These are phyloP conservation scores for Chaetomium olivaceum DNA, from an alignment of 2,329 filamentous ascomycete genomes.

Conservation along the genomic window DNA sequence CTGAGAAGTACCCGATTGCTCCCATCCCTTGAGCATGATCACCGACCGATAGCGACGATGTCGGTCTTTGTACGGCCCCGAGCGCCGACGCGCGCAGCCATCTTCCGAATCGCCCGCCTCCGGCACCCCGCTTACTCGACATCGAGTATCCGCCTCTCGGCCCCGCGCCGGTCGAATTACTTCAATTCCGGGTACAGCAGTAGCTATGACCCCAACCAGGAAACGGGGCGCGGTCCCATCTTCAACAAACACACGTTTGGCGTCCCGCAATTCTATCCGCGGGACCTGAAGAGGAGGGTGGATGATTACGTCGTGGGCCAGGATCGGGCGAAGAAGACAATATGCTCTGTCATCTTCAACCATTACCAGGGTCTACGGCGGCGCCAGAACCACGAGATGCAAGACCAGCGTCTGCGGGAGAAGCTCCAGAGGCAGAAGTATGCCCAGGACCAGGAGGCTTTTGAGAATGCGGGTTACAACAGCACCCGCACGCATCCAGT, in stretches of 20 bases:
- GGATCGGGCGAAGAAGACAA: constrained; percentile 88
- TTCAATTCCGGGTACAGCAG: constrained; percentile 61
- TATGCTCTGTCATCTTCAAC: constrained; percentile 92
- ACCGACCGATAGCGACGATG: constrained; percentile 24
- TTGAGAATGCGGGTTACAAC: constrained; percentile 39
- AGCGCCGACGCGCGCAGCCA: constrained; percentile 17
- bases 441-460: constrained; percentile 63
- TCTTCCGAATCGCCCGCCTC: constrained; percentile 21
- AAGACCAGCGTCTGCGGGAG: constrained; percentile 57
- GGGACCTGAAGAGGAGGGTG: constrained; percentile 80
- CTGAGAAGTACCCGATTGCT: not conserved
- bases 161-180: constrained; percentile 48
- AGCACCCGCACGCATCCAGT: constrained; percentile 66
- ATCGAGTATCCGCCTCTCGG: constrained; percentile 34
- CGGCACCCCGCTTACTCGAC: constrained; percentile 30
- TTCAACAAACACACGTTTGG: constrained; percentile 59
- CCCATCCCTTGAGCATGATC: constrained; percentile 21
- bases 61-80: constrained; percentile 29
- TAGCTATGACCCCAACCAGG: constrained; percentile 57
- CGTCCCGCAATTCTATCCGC: constrained; percentile 64
- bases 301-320: constrained; percentile 97
- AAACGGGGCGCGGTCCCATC: constrained; percentile 59
- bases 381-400: constrained; percentile 74
- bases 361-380: constrained; percentile 89
- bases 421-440: constrained; percentile 71